phyloP scores from a whole-genome alignment of 2,329 filamentous ascomycete genomes.

The Aspergillus sp. region DNA sequence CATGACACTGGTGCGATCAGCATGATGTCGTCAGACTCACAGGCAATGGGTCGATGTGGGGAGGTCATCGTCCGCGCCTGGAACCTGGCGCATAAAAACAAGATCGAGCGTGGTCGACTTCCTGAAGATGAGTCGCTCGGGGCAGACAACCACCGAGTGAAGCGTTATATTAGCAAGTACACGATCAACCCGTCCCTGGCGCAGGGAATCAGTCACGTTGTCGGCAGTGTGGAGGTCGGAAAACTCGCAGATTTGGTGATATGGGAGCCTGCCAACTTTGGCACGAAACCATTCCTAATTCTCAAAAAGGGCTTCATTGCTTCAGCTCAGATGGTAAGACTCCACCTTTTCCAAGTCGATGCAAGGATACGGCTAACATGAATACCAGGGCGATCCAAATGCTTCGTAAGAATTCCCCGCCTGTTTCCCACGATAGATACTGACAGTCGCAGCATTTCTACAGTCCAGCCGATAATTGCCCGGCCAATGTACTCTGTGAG shows the following conservation, averaged over 20 bases:
- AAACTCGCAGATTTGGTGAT: conserved; percentile 87
- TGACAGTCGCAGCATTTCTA: conserved; percentile 61
- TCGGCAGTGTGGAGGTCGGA: conserved; percentile 84
- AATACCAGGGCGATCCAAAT: conserved; percentile 70
- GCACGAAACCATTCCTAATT: conserved; percentile 77
- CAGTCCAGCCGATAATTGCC: conserved; percentile 78
- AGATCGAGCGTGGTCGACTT: conserved; percentile 74
- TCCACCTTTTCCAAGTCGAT: not conserved
- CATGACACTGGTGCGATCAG: conserved; percentile 93
- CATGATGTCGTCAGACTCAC: conserved; percentile 96
- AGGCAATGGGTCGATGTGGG: conserved; percentile 95
- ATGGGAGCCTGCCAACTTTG: conserved; percentile 84
- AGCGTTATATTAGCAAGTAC: conserved; percentile 92
- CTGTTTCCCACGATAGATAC: too few species aligned
- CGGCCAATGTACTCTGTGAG: conserved; percentile 52
- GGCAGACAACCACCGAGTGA: conserved; percentile 89
- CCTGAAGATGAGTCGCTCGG: conserved; percentile 75
- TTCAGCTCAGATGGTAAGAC: conserved; percentile 74
- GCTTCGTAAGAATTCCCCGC: conserved; percentile 49
- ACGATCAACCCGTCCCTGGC: conserved; percentile 91
- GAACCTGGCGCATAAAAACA: conserved; percentile 98
- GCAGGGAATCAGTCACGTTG: conserved; percentile 83
- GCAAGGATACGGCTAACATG: not conserved
- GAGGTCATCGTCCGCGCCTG: conserved; percentile 91
- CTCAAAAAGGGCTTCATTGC: conserved; percentile 87